Base-by-base conservation (phyloP, 139 green algal species). In the Haematococcus lacustris region DNA sequence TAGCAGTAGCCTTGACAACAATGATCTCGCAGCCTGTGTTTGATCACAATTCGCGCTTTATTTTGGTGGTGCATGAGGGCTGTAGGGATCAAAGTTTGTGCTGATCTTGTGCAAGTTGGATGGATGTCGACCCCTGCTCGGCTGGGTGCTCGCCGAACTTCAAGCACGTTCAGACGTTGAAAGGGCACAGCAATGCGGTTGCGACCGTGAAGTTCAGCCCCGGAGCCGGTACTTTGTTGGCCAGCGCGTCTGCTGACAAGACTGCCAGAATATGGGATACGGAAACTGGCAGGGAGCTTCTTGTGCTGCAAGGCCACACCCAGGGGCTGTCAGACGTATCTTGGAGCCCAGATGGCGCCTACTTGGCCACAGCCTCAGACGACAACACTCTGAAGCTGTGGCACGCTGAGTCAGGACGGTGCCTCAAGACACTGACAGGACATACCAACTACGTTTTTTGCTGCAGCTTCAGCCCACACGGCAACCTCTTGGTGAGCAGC, bases 381-480 rank as follows among this genome's bases (percentile, higher is more conserved):
- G 89, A 94, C 73, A 71, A 84, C 7, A 89, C 78, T 4, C 75
- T 84, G 0, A 80, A 75, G 61, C 66, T 94, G 1, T 88, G 83
- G 78, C 83, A 96, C 66, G 83, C 77, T 0, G 71, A 76, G 17
- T 88, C 75, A 2, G 86, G 86, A 6, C 70, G 74, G 37, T 87
- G 76, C 72, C 47, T 94, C 1, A 71, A 75, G 26, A 86, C 72
- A 2, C 80, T 95, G 30, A 61, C 61, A 23, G 89, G 89, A 13
- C 93, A 98, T 78, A 96, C 92, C 2, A 89, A 94, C 79, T 94
- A 89, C 73, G 92, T 94, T 1, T 91, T 93, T 39, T 96, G 87
- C 74, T 91, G 86, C 61, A 83, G 80, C 50, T 98, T 96, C 81
- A 87, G 89, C 71, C 75, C 89, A 3, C 71, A 82, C 17, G 87